phyloP scores from a whole-genome alignment of 345 rosid species.

The Triadica sebifera region DNA sequence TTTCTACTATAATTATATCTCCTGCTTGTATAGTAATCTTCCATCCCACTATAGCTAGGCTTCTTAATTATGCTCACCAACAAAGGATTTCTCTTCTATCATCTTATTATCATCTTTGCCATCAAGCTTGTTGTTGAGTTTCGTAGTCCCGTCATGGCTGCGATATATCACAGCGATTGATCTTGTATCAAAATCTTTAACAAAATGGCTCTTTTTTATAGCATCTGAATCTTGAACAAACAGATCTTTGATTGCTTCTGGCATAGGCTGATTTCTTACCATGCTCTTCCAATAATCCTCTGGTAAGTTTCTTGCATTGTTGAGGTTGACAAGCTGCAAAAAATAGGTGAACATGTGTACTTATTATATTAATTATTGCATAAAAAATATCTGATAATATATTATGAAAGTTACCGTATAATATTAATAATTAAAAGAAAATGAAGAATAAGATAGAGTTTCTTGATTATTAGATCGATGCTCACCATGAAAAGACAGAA shows the following conservation, averaged over 20 bases:
- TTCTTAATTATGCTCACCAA: too few species aligned
- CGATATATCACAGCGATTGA: slow-evolving; percentile 39
- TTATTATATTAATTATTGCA: not conserved
- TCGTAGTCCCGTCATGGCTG: slow-evolving; percentile 6
- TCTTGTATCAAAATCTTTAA: slow-evolving; percentile 36
- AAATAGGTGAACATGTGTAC: too few species aligned
- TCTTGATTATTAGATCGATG: not conserved
- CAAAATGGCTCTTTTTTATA: slow-evolving; percentile 20
- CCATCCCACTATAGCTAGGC: too few species aligned
- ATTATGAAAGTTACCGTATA: too few species aligned
- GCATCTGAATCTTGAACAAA: slow-evolving; percentile 14
- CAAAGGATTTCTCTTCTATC: too few species aligned
- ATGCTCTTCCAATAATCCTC: slow-evolving; percentile 56
- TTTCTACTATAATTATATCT: too few species aligned
- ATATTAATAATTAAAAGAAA: slow-evolving; percentile 1
- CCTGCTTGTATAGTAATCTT: too few species aligned
- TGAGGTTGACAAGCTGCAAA: slow-evolving; percentile 36
- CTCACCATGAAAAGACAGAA: slow-evolving; percentile 39
- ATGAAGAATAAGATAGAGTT: not conserved
- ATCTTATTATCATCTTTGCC: too few species aligned
- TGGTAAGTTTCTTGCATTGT: slow-evolving; percentile 49
- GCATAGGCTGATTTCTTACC: slow-evolving; percentile 61
- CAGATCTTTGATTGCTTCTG: slow-evolving; percentile 48
- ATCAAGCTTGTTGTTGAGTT: not conserved
- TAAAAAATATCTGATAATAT: too few species aligned